Percentiles rank a stretch among this genome's conserved stretches.
These are phyloP conservation scores for Tetrapisispora arboricola DNA, from an alignment of 805 yeast genomes.

Conservation along the genomic window DNA sequence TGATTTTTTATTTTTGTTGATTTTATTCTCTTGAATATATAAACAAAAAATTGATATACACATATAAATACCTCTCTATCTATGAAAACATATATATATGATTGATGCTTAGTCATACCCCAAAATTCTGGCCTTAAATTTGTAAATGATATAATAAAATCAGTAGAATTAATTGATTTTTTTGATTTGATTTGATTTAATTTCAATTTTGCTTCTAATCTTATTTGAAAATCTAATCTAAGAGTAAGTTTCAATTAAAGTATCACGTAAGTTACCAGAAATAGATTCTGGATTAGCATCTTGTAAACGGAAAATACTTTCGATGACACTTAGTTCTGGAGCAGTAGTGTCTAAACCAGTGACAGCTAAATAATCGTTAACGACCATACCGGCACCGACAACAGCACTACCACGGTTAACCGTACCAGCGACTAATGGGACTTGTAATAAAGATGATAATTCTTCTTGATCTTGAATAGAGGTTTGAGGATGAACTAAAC, in stretches of 20 bases:
- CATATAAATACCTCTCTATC: neutral
- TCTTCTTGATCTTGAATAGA: constrained; percentile 97
- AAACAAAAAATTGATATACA: constrained; percentile 1
- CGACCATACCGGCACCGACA: constrained; percentile 98
- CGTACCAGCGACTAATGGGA: constrained; percentile 97
- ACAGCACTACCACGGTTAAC: constrained; percentile 96
- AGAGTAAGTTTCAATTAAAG: constrained; percentile 85
- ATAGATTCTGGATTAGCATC: constrained; percentile 85
- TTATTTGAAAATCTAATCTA: constrained; percentile 23
- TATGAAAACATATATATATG: constrained; percentile 1
- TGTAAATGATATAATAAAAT: neutral
- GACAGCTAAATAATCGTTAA: constrained; percentile 96
- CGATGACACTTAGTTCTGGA: constrained; percentile 93
- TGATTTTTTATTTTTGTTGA: neutral
- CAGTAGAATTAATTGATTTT: neutral
- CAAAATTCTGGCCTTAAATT: neutral
- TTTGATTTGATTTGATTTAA: too few species aligned
- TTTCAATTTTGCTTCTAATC: neutral
- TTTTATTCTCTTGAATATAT: constrained; percentile 2
- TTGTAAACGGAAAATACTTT: constrained; percentile 88
- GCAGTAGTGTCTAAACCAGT: constrained; percentile 97
- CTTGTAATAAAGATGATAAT: constrained; percentile 86
- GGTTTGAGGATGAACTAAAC: constrained; percentile 96
- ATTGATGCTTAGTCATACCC: constrained; percentile 2
- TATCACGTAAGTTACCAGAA: constrained; percentile 77